These are phyloP conservation scores for Ashbya aceris DNA, from an alignment of 1,139 yeast genomes.

Conservation along the genomic window DNA sequence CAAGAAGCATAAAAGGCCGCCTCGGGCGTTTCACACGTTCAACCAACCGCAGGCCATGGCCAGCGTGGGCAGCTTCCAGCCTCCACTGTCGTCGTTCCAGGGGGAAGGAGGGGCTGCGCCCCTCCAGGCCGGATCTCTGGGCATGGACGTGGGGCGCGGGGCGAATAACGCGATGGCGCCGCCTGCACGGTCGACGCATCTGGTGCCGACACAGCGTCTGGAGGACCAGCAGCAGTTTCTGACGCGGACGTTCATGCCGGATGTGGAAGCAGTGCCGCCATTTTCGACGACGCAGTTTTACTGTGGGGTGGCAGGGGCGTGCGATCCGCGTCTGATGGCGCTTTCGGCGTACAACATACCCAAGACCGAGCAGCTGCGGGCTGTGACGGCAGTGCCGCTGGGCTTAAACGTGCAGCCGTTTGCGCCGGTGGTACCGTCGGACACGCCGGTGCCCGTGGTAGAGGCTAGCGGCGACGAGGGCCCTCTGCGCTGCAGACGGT, in stretches of 20 bases:
- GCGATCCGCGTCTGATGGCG: conserved; percentile 73
- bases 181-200: conserved; percentile 28
- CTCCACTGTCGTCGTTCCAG: no score
- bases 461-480: conserved; percentile 38
- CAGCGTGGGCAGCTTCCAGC: no score
- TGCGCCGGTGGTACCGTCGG: conserved; percentile 45
- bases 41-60: conserved; percentile 1
- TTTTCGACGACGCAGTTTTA: conserved; percentile 64
- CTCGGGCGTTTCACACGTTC: conserved; percentile 22
- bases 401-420: conserved; percentile 80
- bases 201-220: conserved; percentile 49
- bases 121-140: not conserved
- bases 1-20: conserved; percentile 18
- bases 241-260: conserved; percentile 50
- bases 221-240: conserved; percentile 42
- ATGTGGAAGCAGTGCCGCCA: conserved; percentile 74
- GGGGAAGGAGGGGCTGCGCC: not conserved
- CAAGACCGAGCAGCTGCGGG: conserved; percentile 57
- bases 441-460: conserved; percentile 52
- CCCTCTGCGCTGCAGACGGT: conserved; percentile 85
- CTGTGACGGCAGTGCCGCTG: conserved; percentile 68
- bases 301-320: conserved; percentile 72
- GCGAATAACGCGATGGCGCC: not conserved
- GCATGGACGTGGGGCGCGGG: not conserved
- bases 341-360: conserved; percentile 83